Evolutionary conservation across 2,329 filamentous ascomycete species (phyloP).

Genomic region (Beauveria pseudobassiana): DNA sequence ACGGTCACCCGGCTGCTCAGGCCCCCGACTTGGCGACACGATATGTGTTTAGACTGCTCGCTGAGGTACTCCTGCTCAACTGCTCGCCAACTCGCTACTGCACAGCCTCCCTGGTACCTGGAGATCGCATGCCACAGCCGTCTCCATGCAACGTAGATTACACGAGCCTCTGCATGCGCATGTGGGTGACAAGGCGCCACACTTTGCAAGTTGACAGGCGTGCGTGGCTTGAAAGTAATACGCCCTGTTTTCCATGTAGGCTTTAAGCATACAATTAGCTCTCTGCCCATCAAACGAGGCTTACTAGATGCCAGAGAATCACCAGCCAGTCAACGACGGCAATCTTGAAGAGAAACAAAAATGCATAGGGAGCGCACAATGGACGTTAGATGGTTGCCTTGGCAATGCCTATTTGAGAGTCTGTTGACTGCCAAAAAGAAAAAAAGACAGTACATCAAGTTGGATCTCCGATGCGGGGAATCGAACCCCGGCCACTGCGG

Average conservation of each 20-base stretch:
- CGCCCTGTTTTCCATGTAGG: too few species aligned
- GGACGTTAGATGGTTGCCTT: too few species aligned
- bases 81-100: not conserved
- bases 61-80: too few species aligned
- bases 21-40: not conserved
- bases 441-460: not conserved
- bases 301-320: too few species aligned
- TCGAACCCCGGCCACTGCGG: constrained; percentile 10
- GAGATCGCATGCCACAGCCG: not conserved
- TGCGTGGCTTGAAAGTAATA: not conserved
- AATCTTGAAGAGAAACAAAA: too few species aligned
- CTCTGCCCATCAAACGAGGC: too few species aligned
- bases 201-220: not conserved
- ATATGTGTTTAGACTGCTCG: not conserved
- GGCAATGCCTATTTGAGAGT: too few species aligned
- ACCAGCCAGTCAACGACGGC: too few species aligned
- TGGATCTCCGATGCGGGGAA: constrained; percentile 10
- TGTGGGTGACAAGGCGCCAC: not conserved
- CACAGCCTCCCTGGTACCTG: constrained; percentile 4
- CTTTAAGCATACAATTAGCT: too few species aligned
- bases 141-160: not conserved
- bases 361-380: too few species aligned
- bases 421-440: too few species aligned
- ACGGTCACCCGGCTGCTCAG: not conserved
- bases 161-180: not conserved